These are phyloP conservation scores for Discostella stelligera DNA, from an alignment of 352 stramenopile genomes.

Conservation along the genomic window DNA sequence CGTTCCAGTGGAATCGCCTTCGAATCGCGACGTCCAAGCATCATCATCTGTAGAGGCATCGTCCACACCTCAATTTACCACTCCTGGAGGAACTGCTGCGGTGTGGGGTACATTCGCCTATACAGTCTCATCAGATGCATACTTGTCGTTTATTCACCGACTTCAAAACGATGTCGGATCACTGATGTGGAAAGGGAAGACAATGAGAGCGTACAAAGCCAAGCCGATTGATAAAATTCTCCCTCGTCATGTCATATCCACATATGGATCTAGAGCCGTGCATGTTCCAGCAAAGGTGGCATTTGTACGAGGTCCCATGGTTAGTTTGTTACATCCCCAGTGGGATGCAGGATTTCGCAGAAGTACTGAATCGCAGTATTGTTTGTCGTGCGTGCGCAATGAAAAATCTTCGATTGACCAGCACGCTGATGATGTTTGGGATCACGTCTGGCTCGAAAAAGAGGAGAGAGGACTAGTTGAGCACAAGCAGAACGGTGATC, in stretches of 20 bases:
- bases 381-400: slow-evolving; percentile 12
- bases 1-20: slow-evolving; percentile 5
- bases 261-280: slow-evolving; percentile 49
- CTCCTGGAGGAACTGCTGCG: slow-evolving; percentile 53
- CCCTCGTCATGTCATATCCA: slow-evolving; percentile 52
- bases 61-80: slow-evolving; percentile 36
- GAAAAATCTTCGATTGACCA: neutral
- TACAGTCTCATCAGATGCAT: slow-evolving; percentile 67
- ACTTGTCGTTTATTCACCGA: slow-evolving; percentile 57
- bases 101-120: slow-evolving; percentile 80
- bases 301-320: slow-evolving; percentile 80
- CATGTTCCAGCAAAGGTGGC: slow-evolving; percentile 64
- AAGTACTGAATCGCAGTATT: slow-evolving; percentile 70
- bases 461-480: slow-evolving; percentile 57
- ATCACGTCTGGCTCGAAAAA: slow-evolving; percentile 63
- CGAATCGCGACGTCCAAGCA: neutral
- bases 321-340: slow-evolving; percentile 76
- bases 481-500: slow-evolving; percentile 50
- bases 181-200: slow-evolving; percentile 80
- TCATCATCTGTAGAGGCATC: neutral
- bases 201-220: slow-evolving; percentile 68
- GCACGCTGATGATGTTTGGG: slow-evolving; percentile 23
- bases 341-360: slow-evolving; percentile 80
- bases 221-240: slow-evolving; percentile 82
- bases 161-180: slow-evolving; percentile 77